phyloP scores from a whole-genome alignment of 768 basidiomycete genomes.

The Basidioascus undulatus region DNA sequence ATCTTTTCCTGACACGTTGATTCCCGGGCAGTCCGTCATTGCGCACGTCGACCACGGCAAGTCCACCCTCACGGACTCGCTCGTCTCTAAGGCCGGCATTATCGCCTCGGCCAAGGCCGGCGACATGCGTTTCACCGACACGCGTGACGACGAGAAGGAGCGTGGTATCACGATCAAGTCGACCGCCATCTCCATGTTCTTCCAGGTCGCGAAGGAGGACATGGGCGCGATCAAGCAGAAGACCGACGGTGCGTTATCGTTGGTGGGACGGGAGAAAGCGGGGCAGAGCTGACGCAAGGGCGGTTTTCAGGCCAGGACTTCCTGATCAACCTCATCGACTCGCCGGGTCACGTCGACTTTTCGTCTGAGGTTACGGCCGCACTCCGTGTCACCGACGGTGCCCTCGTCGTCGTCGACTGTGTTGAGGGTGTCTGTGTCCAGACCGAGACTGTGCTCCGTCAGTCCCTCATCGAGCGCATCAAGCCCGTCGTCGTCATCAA shows the following conservation, averaged over 20 bases:
- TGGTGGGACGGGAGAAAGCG: too few relatives aligned
- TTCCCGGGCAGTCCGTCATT: not conserved
- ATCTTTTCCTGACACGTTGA: too few relatives aligned
- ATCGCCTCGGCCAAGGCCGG: conserved; percentile 86
- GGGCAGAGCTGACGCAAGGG: not conserved
- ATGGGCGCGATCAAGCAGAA: conserved; percentile 70
- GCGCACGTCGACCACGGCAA: conserved; percentile 85
- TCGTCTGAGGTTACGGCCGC: conserved; percentile 99
- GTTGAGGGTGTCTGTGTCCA: conserved; percentile 99
- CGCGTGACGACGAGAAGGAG: conserved; percentile 93
- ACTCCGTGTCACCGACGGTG: conserved; percentile 98
- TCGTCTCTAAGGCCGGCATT: conserved; percentile 98
- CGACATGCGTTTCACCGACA: conserved; percentile 91
- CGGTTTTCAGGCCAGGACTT: conserved; percentile 81
- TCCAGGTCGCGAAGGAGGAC: conserved; percentile 80
- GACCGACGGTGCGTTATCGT: conserved; percentile 41
- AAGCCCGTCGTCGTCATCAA: conserved; percentile 99
- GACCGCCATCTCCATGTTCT: conserved; percentile 99
- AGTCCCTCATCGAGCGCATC: conserved; percentile 91
- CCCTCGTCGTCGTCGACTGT: conserved; percentile 97
- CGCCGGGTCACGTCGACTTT: conserved; percentile 99
- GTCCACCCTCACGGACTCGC: conserved; percentile 94
- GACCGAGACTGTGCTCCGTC: conserved; percentile 96
- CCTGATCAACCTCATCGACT: conserved; percentile 99
- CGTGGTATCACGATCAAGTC: conserved; percentile 99